phyloP scores from a whole-genome alignment of 495 filamentous ascomycete species.

The Annulohypoxylon bovei region DNA sequence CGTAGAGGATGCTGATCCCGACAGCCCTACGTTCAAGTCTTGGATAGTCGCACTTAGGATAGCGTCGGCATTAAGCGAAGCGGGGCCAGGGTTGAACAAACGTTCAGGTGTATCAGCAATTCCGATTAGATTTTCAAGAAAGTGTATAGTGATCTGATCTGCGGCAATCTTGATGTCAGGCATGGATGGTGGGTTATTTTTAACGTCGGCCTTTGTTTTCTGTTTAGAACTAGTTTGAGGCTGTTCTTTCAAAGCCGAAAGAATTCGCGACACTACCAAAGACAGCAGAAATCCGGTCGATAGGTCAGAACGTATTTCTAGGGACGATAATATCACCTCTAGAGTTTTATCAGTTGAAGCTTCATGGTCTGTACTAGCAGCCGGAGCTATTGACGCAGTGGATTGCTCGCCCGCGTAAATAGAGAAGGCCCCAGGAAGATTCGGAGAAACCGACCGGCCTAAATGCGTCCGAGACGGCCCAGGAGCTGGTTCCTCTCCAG shows the following conservation, averaged over 20 bases:
- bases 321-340: constrained; percentile 66
- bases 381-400: constrained; percentile 33
- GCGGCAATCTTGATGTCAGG: constrained; percentile 62
- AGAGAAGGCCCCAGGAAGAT: constrained; percentile 68
- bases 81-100: constrained; percentile 45
- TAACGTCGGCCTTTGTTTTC: constrained; percentile 34
- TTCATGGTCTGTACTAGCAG: constrained; percentile 14
- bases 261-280: constrained; percentile 66
- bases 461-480: constrained; percentile 17
- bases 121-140: constrained; percentile 70
- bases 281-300: constrained; percentile 72
- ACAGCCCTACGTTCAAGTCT: constrained; percentile 54
- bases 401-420: constrained; percentile 50
- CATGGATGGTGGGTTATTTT: constrained; percentile 38
- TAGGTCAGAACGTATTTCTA: constrained; percentile 71
- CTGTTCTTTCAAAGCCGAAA: constrained; percentile 54
- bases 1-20: constrained; percentile 42
- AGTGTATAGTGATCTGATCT: constrained; percentile 67
- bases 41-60: constrained; percentile 61
- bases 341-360: constrained; percentile 49
- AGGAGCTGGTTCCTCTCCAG: constrained; percentile 28
- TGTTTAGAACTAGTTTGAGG: constrained; percentile 35
- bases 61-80: constrained; percentile 54
- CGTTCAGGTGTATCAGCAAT: constrained; percentile 52
- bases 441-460: constrained; percentile 52